Evolutionary conservation across 306 rosid species (phyloP), one percentile per base, ranked within the genome.

Genomic region (Castanea crenata): DNA sequence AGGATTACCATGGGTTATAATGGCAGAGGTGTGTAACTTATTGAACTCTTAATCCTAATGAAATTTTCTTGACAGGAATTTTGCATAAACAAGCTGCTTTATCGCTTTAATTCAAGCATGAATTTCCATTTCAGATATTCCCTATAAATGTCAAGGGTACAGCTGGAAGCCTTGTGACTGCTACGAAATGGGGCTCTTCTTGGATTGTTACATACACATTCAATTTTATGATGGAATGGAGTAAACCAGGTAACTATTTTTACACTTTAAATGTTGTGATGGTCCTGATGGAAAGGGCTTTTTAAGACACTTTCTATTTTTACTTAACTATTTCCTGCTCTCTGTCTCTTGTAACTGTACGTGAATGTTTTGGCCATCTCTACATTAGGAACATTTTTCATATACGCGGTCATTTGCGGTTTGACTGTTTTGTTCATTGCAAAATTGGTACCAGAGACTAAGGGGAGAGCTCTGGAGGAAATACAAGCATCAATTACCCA

Each of bases 151-250:
- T 38, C 46, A 38, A 38, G 46, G 46, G 46, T 0, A 38, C 11
- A 38, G 46, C 46, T 7, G 46, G 11, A 38, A 38, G 46, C 46
- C 46, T 7, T 0, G 46, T 38, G 46, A 38, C 46, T 38, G 0
- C 46, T 38, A 38, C 46, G 46, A 38, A 78, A 63, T 76, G 83
- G 74, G 73, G 79, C 58, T 75, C 80, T 74, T 81, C 86, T 44
- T 87, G 84, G 84, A 79, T 87, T 14, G 58, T 84, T 5, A 38
- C 82, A 1, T 84, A 79, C 63, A 35, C 81, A 5, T 87, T 76
- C 55, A 87, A 76, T 74, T 76, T 81, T 21, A 71, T 87, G 74
- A 71, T 80, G 78, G 84, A 84, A 57, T 87, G 90, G 90, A 87
- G 83, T 79, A 71, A 78, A 58, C 62, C 86, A 81, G 90, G 87